Conservation (phyloP, 148 eudicot species). For the Rhododendron griersonianum region DNA sequence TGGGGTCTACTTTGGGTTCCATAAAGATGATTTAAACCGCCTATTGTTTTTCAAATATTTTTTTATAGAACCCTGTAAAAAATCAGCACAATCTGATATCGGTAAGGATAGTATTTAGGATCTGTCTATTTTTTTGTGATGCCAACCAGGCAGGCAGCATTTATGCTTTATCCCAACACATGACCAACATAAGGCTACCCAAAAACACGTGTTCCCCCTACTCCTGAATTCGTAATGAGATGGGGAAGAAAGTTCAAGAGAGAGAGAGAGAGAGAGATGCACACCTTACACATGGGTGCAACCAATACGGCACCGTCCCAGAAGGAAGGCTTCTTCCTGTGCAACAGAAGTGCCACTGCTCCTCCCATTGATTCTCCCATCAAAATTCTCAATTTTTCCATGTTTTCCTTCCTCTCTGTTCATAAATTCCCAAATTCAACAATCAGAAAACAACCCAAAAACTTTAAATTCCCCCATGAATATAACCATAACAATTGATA, state of each 20-base stretch:
- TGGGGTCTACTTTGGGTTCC: too few relatives aligned
- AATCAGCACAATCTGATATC: too few relatives aligned
- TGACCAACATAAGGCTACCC: too few relatives aligned
- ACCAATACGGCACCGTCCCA: slow-evolving; percentile 90
- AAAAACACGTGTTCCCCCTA: too few relatives aligned
- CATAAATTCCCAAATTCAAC: neutral
- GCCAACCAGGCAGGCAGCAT: neutral
- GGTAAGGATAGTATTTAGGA: too few relatives aligned
- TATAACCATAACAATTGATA: neutral
- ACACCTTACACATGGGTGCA: slow-evolving; percentile 92
- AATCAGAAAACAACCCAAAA: neutral
- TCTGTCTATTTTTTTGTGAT: too few relatives aligned
- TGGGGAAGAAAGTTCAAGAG: neutral
- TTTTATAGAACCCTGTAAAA: too few relatives aligned
- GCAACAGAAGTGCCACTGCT: slow-evolving; percentile 60
- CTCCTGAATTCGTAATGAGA: too few relatives aligned
- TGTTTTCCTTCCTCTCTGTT: slow-evolving; percentile 62
- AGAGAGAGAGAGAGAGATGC: neutral
- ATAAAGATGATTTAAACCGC: too few relatives aligned
- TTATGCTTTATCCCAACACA: too few relatives aligned
- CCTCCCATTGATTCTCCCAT: slow-evolving; percentile 99
- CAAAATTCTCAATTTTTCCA: slow-evolving; percentile 42
- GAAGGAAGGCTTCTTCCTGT: slow-evolving; percentile 59
- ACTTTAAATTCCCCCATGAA: neutral
- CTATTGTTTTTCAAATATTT: too few relatives aligned